Percentiles rank a stretch among this genome's conserved stretches.
phyloP scores from a whole-genome alignment of 1,139 yeast genomes.

The Nadsonia commutata region DNA sequence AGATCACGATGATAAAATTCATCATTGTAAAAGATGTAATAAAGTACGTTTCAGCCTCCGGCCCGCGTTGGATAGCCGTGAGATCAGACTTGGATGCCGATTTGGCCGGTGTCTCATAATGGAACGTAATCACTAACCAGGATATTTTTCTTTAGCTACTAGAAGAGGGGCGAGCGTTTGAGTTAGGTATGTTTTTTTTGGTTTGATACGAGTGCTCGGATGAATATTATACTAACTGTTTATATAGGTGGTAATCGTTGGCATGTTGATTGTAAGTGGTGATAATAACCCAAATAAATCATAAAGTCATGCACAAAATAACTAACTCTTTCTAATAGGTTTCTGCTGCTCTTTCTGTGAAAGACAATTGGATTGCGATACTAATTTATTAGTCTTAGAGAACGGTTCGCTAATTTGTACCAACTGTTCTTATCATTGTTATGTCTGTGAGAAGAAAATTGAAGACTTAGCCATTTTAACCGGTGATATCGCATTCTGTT shows the following conservation, averaged over 20 bases:
- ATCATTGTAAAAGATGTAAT: constrained; percentile 23
- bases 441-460: constrained; percentile 75
- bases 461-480: constrained; percentile 94
- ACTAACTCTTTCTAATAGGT: constrained; percentile 10
- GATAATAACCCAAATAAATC: not conserved
- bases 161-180: constrained; percentile 29
- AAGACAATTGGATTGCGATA: constrained; percentile 65
- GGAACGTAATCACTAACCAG: too few relatives aligned
- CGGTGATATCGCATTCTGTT: constrained; percentile 87
- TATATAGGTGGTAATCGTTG: constrained; percentile 93
- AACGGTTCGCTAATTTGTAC: constrained; percentile 86
- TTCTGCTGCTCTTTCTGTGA: constrained; percentile 80
- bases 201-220: not conserved
- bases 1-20: constrained; percentile 18
- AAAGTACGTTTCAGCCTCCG: constrained; percentile 16
- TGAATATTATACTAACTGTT: too few relatives aligned
- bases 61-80: too few relatives aligned
- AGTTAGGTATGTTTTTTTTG: constrained; percentile 20
- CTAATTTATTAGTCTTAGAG: constrained; percentile 80
- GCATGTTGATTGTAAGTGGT: constrained; percentile 68
- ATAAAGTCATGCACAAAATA: not conserved
- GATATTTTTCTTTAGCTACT: constrained; percentile 16
- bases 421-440: constrained; percentile 80
- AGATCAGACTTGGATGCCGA: too few relatives aligned
- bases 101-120: too few relatives aligned